Percentiles rank a stretch among this genome's conserved stretches.
phyloP scores from a whole-genome alignment of 2,329 filamentous ascomycete species.

The Aspergillus tamarii region DNA sequence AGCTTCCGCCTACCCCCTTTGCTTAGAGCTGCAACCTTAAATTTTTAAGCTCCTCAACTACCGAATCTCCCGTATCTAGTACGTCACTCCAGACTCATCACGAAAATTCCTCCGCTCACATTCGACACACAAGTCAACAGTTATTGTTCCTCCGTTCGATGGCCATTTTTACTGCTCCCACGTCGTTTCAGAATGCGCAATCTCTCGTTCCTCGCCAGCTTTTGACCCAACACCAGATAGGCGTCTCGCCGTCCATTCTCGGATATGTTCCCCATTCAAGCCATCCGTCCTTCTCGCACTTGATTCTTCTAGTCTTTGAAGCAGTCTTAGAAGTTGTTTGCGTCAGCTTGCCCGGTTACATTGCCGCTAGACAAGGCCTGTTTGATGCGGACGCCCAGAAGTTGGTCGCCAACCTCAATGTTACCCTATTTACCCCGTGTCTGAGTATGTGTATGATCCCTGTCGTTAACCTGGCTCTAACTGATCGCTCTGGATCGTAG shows the following conservation, averaged over 20 bases:
- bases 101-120: not conserved
- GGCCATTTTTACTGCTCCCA: slow-evolving; percentile 52
- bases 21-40: slow-evolving; percentile 1
- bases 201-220: slow-evolving; percentile 26
- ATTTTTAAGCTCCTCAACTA: not conserved
- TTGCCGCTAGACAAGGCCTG: slow-evolving; percentile 85
- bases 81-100: not conserved
- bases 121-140: not conserved
- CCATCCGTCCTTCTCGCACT: slow-evolving; percentile 58
- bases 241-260: slow-evolving; percentile 24
- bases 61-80: not conserved
- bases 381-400: slow-evolving; percentile 97
- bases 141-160: slow-evolving; percentile 26
- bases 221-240: slow-evolving; percentile 29
- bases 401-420: slow-evolving; percentile 94
- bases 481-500: slow-evolving; percentile 47
- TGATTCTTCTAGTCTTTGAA: slow-evolving; percentile 85
- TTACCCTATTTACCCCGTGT: slow-evolving; percentile 94
- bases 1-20: not conserved
- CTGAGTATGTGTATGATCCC: slow-evolving; percentile 69
- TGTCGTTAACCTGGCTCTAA: not conserved
- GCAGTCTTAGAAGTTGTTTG: slow-evolving; percentile 94
- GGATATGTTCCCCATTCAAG: slow-evolving; percentile 37
- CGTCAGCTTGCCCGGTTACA: slow-evolving; percentile 90
- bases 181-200: slow-evolving; percentile 52